Conservation (phyloP, 2,329 filamentous ascomycete species). For the Boeremia exigua region DNA sequence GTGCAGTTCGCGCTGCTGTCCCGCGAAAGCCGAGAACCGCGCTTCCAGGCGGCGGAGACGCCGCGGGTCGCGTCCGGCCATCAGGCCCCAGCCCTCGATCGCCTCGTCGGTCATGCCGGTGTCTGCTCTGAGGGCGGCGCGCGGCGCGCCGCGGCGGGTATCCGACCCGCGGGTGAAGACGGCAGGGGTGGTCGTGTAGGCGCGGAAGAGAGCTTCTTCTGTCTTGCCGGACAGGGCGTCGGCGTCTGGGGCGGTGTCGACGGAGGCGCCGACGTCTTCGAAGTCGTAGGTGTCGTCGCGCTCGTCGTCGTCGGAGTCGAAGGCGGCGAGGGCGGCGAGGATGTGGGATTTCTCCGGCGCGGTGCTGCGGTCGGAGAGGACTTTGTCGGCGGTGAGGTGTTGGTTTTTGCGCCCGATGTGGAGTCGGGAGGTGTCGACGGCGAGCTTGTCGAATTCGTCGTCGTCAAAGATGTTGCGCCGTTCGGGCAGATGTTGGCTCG, state of each 20-base stretch:
- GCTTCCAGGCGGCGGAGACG: constrained; percentile 73
- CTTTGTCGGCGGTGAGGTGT: constrained; percentile 70
- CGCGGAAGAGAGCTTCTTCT: constrained; percentile 76
- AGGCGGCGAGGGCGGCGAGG: constrained; percentile 82
- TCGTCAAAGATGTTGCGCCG: constrained; percentile 77
- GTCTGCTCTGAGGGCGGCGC: constrained; percentile 71
- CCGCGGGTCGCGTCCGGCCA: constrained; percentile 76
- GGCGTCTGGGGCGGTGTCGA: constrained; percentile 66
- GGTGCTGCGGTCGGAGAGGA: constrained; percentile 69
- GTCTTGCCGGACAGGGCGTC: constrained; percentile 61
- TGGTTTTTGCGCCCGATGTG: constrained; percentile 78
- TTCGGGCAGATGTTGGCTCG: constrained; percentile 62
- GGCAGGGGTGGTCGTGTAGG: constrained; percentile 69
- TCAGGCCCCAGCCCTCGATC: constrained; percentile 92
- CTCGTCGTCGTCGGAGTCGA: constrained; percentile 95
- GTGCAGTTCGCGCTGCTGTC: constrained; percentile 68
- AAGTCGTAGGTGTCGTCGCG: constrained; percentile 96
- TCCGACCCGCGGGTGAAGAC: constrained; percentile 75
- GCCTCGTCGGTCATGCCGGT: constrained; percentile 92
- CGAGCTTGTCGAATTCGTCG: constrained; percentile 76
- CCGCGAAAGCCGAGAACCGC: constrained; percentile 70
- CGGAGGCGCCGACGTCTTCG: constrained; percentile 86
- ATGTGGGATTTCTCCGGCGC: constrained; percentile 84
- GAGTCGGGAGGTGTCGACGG: constrained; percentile 69
- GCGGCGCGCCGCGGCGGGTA: constrained; percentile 68